Conservation (phyloP, 306 rosid genomes). For the Acacia crassicarpa region DNA sequence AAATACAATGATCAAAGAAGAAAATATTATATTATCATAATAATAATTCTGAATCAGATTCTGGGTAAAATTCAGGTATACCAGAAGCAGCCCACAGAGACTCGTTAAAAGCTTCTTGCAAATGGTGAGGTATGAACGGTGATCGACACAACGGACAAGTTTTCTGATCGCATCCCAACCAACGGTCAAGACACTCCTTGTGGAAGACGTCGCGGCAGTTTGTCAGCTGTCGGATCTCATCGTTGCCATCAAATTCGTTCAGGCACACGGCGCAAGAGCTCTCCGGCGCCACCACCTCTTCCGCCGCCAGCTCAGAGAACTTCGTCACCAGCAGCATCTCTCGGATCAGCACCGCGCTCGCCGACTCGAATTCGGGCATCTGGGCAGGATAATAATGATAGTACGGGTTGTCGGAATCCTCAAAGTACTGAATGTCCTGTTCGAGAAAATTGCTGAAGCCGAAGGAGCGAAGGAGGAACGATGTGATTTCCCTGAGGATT, state of each 20-base stretch:
- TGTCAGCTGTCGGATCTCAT: constrained; percentile 72
- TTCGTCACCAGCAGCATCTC: constrained; percentile 68
- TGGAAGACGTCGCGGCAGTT: constrained; percentile 86
- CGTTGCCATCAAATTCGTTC: constrained; percentile 63
- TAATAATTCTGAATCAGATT: constrained; percentile 29
- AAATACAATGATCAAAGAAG: no score
- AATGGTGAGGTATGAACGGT: constrained; percentile 55
- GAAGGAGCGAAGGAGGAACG: constrained; percentile 39
- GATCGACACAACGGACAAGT: constrained; percentile 89
- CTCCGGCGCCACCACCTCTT: constrained; percentile 48
- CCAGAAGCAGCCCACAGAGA: constrained; percentile 75
- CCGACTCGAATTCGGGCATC: constrained; percentile 54
- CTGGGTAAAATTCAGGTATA: constrained; percentile 61
- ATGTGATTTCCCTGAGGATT: constrained; percentile 54
- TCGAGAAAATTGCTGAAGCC: constrained; percentile 74
- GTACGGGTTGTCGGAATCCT: neutral
- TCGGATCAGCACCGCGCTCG: constrained; percentile 54
- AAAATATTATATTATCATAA: no score
- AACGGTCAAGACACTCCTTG: constrained; percentile 81
- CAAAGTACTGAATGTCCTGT: constrained; percentile 45
- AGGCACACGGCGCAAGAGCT: constrained; percentile 83
- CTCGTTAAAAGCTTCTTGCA: constrained; percentile 55
- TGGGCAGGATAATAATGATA: neutral
- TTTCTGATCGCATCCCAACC: constrained; percentile 84
- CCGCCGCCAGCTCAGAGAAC: constrained; percentile 65